Conservation (phyloP, 2,329 filamentous ascomycete genomes). For the Aureobasidium sp. region DNA sequence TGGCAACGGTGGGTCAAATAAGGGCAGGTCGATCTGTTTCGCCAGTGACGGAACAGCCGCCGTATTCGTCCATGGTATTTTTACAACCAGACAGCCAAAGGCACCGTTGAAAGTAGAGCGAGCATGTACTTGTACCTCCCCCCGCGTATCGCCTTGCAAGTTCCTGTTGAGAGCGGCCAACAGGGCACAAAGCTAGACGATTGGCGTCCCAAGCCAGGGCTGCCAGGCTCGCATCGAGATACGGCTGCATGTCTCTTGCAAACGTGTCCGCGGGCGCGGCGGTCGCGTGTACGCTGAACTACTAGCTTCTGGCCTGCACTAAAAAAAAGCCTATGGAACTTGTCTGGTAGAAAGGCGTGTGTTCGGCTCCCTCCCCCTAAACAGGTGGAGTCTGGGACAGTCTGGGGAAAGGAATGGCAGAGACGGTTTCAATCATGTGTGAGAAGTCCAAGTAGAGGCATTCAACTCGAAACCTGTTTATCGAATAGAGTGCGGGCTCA, state of each 20-base stretch:
- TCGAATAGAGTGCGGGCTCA: neutral
- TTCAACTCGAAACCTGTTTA: neutral
- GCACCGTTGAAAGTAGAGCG: constrained; percentile 2
- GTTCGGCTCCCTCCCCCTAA: neutral
- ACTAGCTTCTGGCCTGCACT: neutral
- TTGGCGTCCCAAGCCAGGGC: neutral
- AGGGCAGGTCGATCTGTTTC: neutral
- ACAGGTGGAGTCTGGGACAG: neutral
- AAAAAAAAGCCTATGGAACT: neutral
- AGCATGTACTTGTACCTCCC: neutral
- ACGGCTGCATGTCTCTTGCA: neutral
- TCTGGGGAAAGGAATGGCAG: neutral
- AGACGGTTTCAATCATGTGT: constrained; percentile 1
- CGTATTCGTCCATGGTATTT: neutral
- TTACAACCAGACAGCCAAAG: neutral
- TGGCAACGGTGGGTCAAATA: constrained; percentile 7
- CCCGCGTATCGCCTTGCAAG: neutral
- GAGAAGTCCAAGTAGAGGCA: neutral
- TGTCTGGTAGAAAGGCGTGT: neutral
- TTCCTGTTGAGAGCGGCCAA: neutral
- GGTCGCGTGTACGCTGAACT: neutral
- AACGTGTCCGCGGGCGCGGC: neutral
- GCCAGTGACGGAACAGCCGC: neutral
- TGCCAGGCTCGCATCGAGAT: neutral
- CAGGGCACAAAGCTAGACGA: neutral